Conservation (phyloP, 345 rosid species). For the Eutrema japonicum region DNA sequence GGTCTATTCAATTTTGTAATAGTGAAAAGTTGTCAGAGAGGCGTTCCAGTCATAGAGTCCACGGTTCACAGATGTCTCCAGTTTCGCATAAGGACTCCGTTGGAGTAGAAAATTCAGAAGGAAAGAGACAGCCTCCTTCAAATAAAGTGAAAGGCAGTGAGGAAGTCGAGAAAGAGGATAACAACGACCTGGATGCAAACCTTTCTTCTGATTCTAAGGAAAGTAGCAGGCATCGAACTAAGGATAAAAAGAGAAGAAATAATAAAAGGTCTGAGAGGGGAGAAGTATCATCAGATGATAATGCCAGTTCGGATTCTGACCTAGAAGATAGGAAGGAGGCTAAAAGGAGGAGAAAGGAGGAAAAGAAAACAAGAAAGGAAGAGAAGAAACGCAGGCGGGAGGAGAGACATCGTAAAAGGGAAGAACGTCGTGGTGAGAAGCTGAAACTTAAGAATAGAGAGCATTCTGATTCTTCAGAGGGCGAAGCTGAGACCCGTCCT, state of each 20-base stretch:
- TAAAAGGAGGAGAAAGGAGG: constrained; percentile 88
- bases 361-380: constrained; percentile 80
- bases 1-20: constrained; percentile 41
- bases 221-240: constrained; percentile 49
- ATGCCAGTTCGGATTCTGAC: constrained; percentile 67
- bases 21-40: constrained; percentile 58
- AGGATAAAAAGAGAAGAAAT: constrained; percentile 61
- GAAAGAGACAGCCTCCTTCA: constrained; percentile 40
- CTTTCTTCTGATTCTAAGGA: constrained; percentile 61
- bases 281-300: constrained; percentile 63
- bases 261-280: constrained; percentile 61
- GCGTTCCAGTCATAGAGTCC: constrained; percentile 39
- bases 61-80: constrained; percentile 53
- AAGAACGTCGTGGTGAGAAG: constrained; percentile 76
- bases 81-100: constrained; percentile 41
- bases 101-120: constrained; percentile 50
- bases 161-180: constrained; percentile 51
- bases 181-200: constrained; percentile 48
- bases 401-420: constrained; percentile 74
- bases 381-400: constrained; percentile 79
- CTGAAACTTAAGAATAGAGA: constrained; percentile 54
- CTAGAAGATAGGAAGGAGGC: constrained; percentile 78
- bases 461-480: constrained; percentile 59
- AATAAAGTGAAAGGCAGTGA: constrained; percentile 46
- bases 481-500: constrained; percentile 47